Evolutionary conservation across 2,329 filamentous ascomycete genomes (phyloP), one percentile per base, ranked within the genome.

Genomic region (Uncinocarpus reesii): DNA sequence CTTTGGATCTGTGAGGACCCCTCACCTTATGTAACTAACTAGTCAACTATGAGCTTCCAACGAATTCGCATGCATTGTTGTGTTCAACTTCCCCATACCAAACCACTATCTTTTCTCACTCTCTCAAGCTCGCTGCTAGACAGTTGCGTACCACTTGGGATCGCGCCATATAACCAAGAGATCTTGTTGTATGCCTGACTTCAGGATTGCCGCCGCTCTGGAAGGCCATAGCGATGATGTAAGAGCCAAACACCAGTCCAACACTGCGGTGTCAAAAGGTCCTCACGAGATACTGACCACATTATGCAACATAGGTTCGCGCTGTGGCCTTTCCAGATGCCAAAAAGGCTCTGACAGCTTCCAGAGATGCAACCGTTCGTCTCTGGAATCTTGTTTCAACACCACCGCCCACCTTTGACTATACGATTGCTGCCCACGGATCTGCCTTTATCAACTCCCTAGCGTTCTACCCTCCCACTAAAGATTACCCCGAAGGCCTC

Each of bases 141-240:
- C 4, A 37, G 6, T 21, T 42, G 18, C 21, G 11, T 29, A 10
- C 7, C 32, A n/a, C 13, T 10, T 8, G 37, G 5, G 16, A n/a
- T 20, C 23, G 8, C n/a, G n/a, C n/a, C n/a, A n/a, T n/a, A n/a
- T n/a, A n/a, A n/a, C n/a, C 15, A 18, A 16, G 18, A 31, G 21
- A 41, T 40, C 16, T 41, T 42, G 18, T 41, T 66, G 56, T 58
- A 89, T 90, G 84, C 72, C 76, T 67, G 83, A 88, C 64, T 96
- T 87, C 76, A 95, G 90, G 77, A 80, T 98, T 62, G 94, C 92
- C 53, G 88, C 90, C 57, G 84, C 86, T 62, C 77, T 98, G 56
- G 73, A 81, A 57, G 90, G 87, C 61, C 92, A 98, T 66, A 84
- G 92, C 66, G 84, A 92, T 65, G 92, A 98, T 79, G 92, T 95